Conservation (phyloP, 495 filamentous ascomycete species). For the Tuber magnatum region DNA sequence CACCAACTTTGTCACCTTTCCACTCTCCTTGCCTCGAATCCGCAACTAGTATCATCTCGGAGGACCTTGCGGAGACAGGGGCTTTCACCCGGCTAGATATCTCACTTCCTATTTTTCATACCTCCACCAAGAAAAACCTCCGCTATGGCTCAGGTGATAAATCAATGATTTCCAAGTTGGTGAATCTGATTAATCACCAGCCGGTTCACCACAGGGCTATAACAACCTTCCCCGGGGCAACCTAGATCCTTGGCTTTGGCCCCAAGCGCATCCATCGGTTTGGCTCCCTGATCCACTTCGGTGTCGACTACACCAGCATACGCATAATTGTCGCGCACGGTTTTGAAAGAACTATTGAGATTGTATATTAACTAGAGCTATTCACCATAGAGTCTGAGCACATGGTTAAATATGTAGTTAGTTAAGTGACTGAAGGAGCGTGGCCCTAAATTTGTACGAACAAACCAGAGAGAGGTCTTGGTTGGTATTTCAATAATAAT, state of each 20-base stretch:
- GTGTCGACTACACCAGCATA: constrained; percentile 95
- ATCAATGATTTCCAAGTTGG: constrained; percentile 70
- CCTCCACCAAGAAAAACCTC: constrained; percentile 74
- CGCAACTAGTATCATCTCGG: constrained; percentile 69
- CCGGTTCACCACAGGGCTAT: constrained; percentile 93
- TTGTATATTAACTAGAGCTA: constrained; percentile 93
- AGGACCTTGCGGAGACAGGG: constrained; percentile 74
- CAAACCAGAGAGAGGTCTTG: constrained; percentile 75
- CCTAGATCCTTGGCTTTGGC: constrained; percentile 91
- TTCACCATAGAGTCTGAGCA: constrained; percentile 90
- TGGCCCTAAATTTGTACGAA: constrained; percentile 79
- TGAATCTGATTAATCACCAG: constrained; percentile 87
- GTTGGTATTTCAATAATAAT: constrained; percentile 56
- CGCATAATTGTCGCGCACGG: constrained; percentile 85
- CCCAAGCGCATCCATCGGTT: constrained; percentile 92
- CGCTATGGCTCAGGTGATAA: constrained; percentile 52
- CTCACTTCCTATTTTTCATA: constrained; percentile 79
- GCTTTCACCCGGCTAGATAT: constrained; percentile 59
- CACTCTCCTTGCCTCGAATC: constrained; percentile 86
- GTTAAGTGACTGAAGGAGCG: constrained; percentile 87
- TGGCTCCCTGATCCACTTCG: constrained; percentile 88
- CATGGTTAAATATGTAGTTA: constrained; percentile 84
- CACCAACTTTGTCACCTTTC: no score
- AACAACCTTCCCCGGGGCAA: constrained; percentile 78
- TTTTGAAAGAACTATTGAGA: constrained; percentile 82